Percentiles rank a stretch among this genome's conserved stretches.
Evolutionary conservation across 768 basidiomycete genomes (phyloP).

Genomic region (Phylloporus arenicola): DNA sequence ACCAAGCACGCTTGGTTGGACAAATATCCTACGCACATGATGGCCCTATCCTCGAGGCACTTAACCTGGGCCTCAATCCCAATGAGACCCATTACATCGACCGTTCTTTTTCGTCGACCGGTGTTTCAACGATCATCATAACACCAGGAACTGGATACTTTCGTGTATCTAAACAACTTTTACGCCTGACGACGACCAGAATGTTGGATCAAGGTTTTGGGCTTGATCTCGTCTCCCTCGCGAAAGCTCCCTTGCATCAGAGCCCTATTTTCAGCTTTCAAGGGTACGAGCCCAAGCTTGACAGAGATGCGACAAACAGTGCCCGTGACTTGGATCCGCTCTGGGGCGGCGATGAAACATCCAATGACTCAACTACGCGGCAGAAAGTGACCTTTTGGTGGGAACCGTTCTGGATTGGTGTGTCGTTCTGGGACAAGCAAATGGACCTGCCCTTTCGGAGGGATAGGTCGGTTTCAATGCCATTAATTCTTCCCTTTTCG

Average conservation of each 20-base stretch:
- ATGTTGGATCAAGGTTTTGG: conserved; percentile 92
- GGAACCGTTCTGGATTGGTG: conserved; percentile 84
- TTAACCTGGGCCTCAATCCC: conserved; percentile 89
- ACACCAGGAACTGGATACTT: conserved; percentile 95
- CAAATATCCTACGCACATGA: conserved; percentile 84
- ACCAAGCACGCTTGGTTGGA: conserved; percentile 67
- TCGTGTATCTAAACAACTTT: conserved; percentile 82
- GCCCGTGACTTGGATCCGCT: conserved; percentile 58
- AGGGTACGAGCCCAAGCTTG: conserved; percentile 55
- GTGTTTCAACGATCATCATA: conserved; percentile 74
- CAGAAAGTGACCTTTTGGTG: conserved; percentile 71
- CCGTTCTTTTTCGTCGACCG: conserved; percentile 86
- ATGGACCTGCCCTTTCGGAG: conserved; percentile 77
- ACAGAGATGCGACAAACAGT: conserved; percentile 43
- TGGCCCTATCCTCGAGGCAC: conserved; percentile 89
- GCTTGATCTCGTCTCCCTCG: conserved; percentile 80
- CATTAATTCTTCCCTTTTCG: neutral
- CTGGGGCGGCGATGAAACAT: conserved; percentile 65
- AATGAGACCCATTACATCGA: conserved; percentile 95
- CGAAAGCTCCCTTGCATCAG: conserved; percentile 88
- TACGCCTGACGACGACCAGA: conserved; percentile 88
- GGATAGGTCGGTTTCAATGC: conserved; percentile 50
- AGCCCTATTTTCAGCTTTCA: conserved; percentile 91
- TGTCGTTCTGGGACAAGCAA: conserved; percentile 83
- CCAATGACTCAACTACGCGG: conserved; percentile 27